A percentile compares a stretch with the other conserved stretches of the same genome.
Conservation (phyloP, 2,329 filamentous ascomycete genomes). For the Pseudocercospora vitis region DNA sequence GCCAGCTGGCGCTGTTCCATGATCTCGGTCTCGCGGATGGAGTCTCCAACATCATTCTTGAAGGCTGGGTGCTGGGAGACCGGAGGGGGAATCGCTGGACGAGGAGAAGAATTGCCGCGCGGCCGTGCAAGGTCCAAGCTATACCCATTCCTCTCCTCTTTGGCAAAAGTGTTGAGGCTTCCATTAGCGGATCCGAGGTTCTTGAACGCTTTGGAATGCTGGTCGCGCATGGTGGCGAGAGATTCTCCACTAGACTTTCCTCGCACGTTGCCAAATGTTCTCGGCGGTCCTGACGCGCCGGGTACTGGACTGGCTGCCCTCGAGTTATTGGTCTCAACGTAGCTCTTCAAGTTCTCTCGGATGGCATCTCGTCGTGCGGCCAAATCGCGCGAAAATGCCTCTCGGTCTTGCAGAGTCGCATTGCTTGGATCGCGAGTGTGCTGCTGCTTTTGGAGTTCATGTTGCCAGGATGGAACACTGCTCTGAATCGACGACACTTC, state of each 20-base stretch:
- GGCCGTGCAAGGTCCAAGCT: conserved; percentile 30
- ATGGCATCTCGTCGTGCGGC: conserved; percentile 69
- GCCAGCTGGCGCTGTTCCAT: conserved; percentile 22
- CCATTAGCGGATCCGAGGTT: conserved; percentile 54
- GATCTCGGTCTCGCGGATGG: conserved; percentile 11
- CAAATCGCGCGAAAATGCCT: conserved; percentile 72
- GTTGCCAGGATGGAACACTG: conserved; percentile 46
- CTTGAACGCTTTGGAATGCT: conserved; percentile 57
- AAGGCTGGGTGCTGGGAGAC: conserved; percentile 29
- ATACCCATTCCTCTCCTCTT: conserved; percentile 25
- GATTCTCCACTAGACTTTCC: conserved; percentile 68
- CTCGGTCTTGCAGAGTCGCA: conserved; percentile 57
- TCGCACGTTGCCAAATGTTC: conserved; percentile 64
- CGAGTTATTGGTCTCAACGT: conserved; percentile 61
- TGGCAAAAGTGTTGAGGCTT: conserved; percentile 29
- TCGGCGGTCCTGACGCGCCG: conserved; percentile 43
- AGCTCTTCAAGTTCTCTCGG: conserved; percentile 67
- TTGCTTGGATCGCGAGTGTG: conserved; percentile 53
- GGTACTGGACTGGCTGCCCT: conserved; percentile 40
- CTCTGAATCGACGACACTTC: conserved; percentile 21
- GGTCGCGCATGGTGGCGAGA: conserved; percentile 53
- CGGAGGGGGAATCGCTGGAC: conserved; percentile 23
- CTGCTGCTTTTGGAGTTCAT: conserved; percentile 47
- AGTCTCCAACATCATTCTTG: conserved; percentile 22
- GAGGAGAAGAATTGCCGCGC: conserved; percentile 29